These are phyloP conservation scores for Cordyceps farinosa DNA, from an alignment of 2,329 filamentous ascomycete species.

Conservation along the genomic window DNA sequence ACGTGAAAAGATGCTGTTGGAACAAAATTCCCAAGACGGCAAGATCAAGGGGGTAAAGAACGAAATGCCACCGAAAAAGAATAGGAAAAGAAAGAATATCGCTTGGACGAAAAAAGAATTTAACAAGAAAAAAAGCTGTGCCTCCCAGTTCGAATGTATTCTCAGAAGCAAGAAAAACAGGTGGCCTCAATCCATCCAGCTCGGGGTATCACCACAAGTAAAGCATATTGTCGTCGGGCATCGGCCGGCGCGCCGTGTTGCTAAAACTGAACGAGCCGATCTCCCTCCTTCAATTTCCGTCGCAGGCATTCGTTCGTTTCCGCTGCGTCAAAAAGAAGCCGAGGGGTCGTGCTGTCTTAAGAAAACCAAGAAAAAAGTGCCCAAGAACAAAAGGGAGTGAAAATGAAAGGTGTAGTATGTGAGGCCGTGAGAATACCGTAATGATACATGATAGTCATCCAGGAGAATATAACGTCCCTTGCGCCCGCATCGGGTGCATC, in stretches of 20 bases:
- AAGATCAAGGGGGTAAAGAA: neutral
- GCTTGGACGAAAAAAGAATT: neutral
- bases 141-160: neutral
- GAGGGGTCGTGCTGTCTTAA: neutral
- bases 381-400: neutral
- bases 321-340: neutral
- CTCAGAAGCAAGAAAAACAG: neutral
- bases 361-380: neutral
- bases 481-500: neutral
- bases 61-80: neutral
- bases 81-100: neutral
- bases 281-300: neutral
- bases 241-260: neutral
- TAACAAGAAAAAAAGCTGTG: neutral
- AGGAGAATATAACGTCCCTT: neutral
- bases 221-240: neutral
- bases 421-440: slow-evolving; percentile 18
- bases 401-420: slow-evolving; percentile 3
- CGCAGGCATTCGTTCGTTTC: neutral
- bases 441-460: slow-evolving; percentile 17
- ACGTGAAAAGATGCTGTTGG: neutral
- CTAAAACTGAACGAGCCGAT: neutral
- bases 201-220: slow-evolving; percentile 14
- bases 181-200: neutral
- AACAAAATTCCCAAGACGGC: neutral